These are phyloP conservation scores for Prinsepia uniflora DNA, from an alignment of 306 rosid genomes.

Conservation along the genomic window DNA sequence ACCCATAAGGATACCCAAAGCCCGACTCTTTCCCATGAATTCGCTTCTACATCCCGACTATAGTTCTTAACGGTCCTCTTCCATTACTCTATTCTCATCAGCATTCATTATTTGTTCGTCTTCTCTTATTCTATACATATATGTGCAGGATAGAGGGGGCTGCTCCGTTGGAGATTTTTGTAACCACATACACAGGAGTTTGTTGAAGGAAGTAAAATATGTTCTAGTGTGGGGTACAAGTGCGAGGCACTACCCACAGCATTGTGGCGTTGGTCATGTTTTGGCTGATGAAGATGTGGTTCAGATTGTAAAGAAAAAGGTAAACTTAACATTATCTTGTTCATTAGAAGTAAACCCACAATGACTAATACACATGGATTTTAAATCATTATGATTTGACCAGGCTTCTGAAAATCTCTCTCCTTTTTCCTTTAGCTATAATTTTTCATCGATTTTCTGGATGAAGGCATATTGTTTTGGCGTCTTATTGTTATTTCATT, in stretches of 20 bases:
- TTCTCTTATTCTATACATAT: constrained; percentile 27
- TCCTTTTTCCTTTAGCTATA: background rate
- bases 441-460: background rate
- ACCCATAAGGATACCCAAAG: no score
- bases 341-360: constrained; percentile 3
- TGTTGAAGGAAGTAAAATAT: constrained; percentile 94
- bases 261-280: constrained; percentile 75
- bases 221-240: constrained; percentile 97
- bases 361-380: constrained; percentile 1
- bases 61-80: no score
- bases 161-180: constrained; percentile 93
- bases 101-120: background rate
- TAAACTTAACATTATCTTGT: constrained; percentile 18
- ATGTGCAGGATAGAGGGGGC: constrained; percentile 91
- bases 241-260: constrained; percentile 96
- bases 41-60: no score
- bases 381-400: background rate
- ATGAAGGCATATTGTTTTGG: background rate
- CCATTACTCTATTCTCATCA: constrained; percentile 5
- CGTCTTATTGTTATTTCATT: background rate
- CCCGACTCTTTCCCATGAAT: no score
- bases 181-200: constrained; percentile 93
- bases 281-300: constrained; percentile 93
- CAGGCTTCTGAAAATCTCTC: background rate
- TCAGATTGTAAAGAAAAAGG: constrained; percentile 99